phyloP scores from a whole-genome alignment of 768 basidiomycete species.

The Russula abietina region DNA sequence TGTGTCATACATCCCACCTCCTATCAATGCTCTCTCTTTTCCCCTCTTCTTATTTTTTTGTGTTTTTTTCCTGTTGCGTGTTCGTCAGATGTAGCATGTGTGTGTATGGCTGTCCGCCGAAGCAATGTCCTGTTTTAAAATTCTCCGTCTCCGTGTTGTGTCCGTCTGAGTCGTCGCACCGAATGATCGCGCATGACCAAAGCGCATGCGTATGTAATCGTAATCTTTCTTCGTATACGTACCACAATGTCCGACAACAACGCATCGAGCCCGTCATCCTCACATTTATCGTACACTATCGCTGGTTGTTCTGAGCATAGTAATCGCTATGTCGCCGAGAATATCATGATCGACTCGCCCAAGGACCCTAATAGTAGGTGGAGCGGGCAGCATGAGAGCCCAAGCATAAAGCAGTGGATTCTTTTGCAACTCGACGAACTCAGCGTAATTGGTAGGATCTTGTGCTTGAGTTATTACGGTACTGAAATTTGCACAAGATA shows the following conservation, averaged over 20 bases:
- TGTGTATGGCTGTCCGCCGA: conserved; percentile 36
- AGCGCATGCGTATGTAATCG: neutral
- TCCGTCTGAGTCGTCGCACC: neutral
- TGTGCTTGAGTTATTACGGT: neutral
- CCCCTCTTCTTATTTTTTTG: conserved; percentile 17
- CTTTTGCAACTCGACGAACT: conserved; percentile 55
- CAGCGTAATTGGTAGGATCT: conserved; percentile 59
- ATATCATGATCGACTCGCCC: conserved; percentile 60
- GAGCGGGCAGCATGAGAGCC: conserved; percentile 60
- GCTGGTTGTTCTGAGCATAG: conserved; percentile 64
- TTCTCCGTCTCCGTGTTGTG: neutral
- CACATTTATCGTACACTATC: conserved; percentile 32
- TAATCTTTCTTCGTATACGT: no score
- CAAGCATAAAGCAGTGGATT: conserved; percentile 63
- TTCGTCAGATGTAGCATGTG: conserved; percentile 39
- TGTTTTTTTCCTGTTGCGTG: conserved; percentile 19
- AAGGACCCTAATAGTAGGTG: conserved; percentile 64
- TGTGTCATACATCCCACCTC: conserved; percentile 20
- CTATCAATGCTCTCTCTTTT: conserved; percentile 22
- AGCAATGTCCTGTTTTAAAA: conserved; percentile 28
- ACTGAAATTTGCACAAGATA: conserved; percentile 38
- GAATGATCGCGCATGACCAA: neutral
- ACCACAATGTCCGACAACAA: neutral
- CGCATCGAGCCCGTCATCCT: neutral
- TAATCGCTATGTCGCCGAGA: conserved; percentile 60